Evolutionary conservation across 768 basidiomycete genomes (phyloP), one percentile per base, ranked within the genome.

Genomic region (Polyporus arcularius): DNA sequence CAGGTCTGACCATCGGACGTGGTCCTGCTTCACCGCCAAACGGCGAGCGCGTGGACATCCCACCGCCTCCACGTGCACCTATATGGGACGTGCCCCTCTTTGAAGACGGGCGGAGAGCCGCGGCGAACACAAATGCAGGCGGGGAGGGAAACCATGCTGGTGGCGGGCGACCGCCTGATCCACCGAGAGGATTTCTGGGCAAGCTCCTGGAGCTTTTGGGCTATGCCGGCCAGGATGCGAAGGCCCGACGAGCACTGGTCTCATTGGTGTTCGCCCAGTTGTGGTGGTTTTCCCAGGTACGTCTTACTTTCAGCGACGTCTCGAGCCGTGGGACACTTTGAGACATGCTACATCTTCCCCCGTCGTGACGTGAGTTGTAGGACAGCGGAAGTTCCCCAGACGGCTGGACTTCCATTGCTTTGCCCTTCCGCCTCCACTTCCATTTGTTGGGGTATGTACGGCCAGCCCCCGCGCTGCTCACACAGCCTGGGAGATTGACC

Each of bases 181-280:
- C 7, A 35, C 35, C 35, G 35, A 35, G 35, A 35, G 35, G 35
- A 6, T 35, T 63, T 6, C 2, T 59, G 2, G 45, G 58, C 35
- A 62, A 51, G 46, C 3, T 67, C 31, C 39, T 61, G 42, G 53
- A 32, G 10, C 76, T 78, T 62, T 71, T 88, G 43, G 87, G 87
- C 3, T 67, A 84, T 54, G 57, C 58, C 6, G 87, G 88, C 7
- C 75, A 78, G 12, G 74, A 79, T 50, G 85, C 81, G 26, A 76
- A 74, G 59, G 78, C 78, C 6, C 79, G 87, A 46, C 85, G 81
- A 68, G 77, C 82, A 45, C 68, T 86, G 16, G 76, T 86, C 30
- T 80, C 81, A 7, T 65, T 88, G 11, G 70, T 85, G 38, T 82
- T 81, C 74, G 80, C 79, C 50, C 60, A 86, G 9, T 57, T 67